Evolutionary conservation across 352 stramenopile species (phyloP).

Genomic region (Globisporangium parvum): DNA sequence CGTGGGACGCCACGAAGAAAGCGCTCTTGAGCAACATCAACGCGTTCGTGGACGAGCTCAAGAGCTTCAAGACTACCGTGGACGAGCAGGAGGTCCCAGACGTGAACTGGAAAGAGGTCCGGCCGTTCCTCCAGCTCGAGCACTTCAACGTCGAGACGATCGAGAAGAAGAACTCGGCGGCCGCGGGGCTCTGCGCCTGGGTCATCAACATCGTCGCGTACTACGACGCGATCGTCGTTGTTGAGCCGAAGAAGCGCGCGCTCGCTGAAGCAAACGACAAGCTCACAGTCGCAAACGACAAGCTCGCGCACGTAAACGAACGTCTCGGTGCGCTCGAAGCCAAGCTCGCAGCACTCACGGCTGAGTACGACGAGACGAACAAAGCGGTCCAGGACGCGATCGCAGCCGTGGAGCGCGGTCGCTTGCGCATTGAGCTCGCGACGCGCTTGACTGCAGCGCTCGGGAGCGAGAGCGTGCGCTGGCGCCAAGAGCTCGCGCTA

Average conservation of each 20-base stretch:
- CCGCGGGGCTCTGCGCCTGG: constrained; percentile 71
- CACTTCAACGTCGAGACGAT: constrained; percentile 80
- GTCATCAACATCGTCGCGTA: constrained; percentile 92
- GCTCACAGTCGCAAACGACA: constrained; percentile 77
- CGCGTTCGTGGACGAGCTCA: constrained; percentile 90
- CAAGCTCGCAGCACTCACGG: constrained; percentile 73
- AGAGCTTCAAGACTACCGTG: constrained; percentile 66
- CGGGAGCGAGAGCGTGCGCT: constrained; percentile 91
- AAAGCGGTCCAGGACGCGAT: constrained; percentile 88
- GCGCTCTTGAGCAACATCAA: constrained; percentile 90
- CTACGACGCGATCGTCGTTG: constrained; percentile 92
- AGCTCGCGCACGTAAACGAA: constrained; percentile 80
- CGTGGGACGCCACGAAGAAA: constrained; percentile 93
- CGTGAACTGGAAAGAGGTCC: constrained; percentile 79
- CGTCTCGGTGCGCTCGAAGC: constrained; percentile 88
- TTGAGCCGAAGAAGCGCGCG: constrained; percentile 90
- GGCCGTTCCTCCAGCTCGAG: constrained; percentile 68
- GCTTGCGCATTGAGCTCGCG: constrained; percentile 89
- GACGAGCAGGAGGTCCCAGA: constrained; percentile 65
- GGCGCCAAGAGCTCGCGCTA: constrained; percentile 75
- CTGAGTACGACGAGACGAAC: constrained; percentile 86
- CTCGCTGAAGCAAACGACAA: constrained; percentile 79
- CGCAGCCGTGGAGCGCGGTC: constrained; percentile 75
- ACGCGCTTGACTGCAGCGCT: constrained; percentile 88
- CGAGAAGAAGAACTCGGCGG: constrained; percentile 80